Percentiles rank a stretch among this genome's conserved stretches.
phyloP scores from a whole-genome alignment of 2,329 filamentous ascomycete species.

The Colletotrichum sp. region DNA sequence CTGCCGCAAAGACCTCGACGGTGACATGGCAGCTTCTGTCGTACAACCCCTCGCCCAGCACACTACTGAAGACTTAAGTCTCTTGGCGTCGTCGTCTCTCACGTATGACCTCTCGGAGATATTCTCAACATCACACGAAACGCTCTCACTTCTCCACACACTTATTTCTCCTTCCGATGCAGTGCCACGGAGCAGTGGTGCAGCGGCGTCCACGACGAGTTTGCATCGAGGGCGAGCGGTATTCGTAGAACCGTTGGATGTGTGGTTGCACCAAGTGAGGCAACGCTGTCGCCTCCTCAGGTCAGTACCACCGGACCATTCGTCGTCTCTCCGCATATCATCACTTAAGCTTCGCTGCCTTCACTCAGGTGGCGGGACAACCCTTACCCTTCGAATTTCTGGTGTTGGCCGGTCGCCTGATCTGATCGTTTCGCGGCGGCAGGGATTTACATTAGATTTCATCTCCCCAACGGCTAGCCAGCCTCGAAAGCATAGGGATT shows the following conservation, averaged over 20 bases:
- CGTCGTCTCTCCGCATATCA: background rate
- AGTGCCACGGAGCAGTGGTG: constrained; percentile 13
- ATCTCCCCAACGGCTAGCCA: background rate
- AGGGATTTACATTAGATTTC: background rate
- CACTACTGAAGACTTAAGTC: background rate
- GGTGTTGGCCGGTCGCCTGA: background rate
- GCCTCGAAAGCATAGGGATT: background rate
- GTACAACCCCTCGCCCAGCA: background rate
- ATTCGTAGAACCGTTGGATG: background rate
- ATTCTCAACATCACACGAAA: background rate
- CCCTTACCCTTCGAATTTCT: background rate
- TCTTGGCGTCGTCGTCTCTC: background rate
- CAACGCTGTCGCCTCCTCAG: constrained; percentile 12
- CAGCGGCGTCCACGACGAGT: constrained; percentile 17
- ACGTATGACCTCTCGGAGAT: constrained; percentile 10
- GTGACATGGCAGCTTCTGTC: background rate
- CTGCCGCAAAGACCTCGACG: background rate
- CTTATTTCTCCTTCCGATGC: constrained; percentile 13
- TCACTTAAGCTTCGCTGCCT: background rate
- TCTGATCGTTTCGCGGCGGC: background rate
- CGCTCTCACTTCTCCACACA: background rate
- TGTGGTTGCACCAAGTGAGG: constrained; percentile 16
- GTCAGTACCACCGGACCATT: constrained; percentile 5
- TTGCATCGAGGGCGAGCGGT: constrained; percentile 20
- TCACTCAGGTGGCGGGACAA: background rate